Evolutionary conservation across 768 basidiomycete genomes (phyloP), one percentile per base, ranked within the genome.

Genomic region (Amanita phalloides): DNA sequence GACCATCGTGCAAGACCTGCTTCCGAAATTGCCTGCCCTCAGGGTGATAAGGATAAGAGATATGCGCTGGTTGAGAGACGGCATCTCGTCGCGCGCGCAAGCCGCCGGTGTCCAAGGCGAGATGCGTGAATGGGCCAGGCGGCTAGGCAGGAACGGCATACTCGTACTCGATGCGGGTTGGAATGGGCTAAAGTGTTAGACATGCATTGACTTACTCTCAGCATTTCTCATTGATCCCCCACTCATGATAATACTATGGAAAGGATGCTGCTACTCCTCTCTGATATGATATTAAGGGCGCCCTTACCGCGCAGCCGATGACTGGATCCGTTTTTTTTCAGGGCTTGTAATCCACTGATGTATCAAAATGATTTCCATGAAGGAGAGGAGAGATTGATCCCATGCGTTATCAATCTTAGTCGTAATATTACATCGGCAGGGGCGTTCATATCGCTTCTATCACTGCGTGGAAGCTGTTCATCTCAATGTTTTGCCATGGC

Each of bases 81-180:
- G 86, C 0, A 74, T 90, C 64, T 79, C 75, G 6, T 66, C 66
- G 0, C 71, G 74, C 53, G 89, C 89, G 23, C 80, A 78, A 56
- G 79, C 76, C 55, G 77, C 88, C 6, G 89, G 89, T 6, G 76
- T 88, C 11, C 88, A 90, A 65, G 89, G 87, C 39, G 84, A 88
- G 62, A 82, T 91, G 79, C 69, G 72, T 56, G 76, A 81, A 52
- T 91, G 89, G 89, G 73, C 73, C 54, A 72, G 76, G 44, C 74
- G 82, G 48, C 69, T 91, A 30, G 68, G 67, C 9, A 70, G 79
- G 51, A 70, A 76, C 58, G 71, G 77, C 1, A 74, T 91, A 44
- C 71, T 73, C 20, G 65, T 91, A 26, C 67, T 90, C 49, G 89
- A 91, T 59, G 72, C 76, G 13, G 80, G 86, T 53, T 90, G 89